phyloP scores from a whole-genome alignment of 208 protist species.

The Leishmania mexicana region DNA sequence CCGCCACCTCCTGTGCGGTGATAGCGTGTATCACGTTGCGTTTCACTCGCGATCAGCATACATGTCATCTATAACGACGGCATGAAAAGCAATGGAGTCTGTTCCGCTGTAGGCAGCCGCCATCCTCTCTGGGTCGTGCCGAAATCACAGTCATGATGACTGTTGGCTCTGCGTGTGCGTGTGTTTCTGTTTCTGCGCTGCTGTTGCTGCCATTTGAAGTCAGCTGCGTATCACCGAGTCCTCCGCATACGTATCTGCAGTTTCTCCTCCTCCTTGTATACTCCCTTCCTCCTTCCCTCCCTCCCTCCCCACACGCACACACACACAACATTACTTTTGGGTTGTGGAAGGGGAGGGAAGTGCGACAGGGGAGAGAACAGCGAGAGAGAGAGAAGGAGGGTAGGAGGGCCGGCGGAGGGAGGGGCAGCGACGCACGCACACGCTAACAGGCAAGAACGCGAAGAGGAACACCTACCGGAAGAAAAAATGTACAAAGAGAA shows the following conservation, averaged over 20 bases:
- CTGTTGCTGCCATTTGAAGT: not conserved
- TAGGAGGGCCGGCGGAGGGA: not conserved
- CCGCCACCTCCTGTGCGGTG: too few relatives aligned
- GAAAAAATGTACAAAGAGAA: not conserved
- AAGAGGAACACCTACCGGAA: not conserved
- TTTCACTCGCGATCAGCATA: not conserved
- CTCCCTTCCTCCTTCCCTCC: not conserved
- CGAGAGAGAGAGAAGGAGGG: not conserved
- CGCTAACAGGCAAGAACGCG: not conserved
- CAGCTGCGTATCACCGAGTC: not conserved
- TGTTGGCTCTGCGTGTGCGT: not conserved
- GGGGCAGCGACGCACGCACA: not conserved
- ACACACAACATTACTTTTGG: not conserved
- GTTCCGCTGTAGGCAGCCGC: not conserved
- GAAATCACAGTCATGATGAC: not conserved
- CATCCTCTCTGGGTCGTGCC: not conserved
- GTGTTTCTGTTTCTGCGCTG: not conserved
- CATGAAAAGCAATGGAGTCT: not conserved
- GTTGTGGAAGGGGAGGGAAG: not conserved
- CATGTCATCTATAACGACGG: not conserved
- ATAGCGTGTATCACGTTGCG: not conserved
- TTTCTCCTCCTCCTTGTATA: not conserved
- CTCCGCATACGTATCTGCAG: not conserved
- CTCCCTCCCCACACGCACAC: too few relatives aligned
- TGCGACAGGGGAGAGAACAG: not conserved